Evolutionary conservation across 2,329 filamentous ascomycete genomes (phyloP).

Genomic region (Phialocephala sp.): DNA sequence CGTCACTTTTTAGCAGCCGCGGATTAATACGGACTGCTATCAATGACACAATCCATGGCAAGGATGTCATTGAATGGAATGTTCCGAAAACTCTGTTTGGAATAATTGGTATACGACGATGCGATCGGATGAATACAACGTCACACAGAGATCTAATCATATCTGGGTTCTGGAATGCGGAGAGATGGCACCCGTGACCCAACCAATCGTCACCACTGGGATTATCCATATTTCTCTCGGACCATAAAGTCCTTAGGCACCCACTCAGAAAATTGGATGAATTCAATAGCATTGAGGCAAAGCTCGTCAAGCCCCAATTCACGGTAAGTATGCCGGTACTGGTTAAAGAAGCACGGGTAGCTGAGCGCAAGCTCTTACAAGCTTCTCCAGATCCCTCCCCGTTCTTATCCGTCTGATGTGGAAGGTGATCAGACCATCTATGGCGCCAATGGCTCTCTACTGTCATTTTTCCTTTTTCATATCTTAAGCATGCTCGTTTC

Average conservation of each 20-base stretch:
- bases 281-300: conserved; percentile 8
- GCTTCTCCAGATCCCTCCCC: not conserved
- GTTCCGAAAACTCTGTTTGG: conserved; percentile 8
- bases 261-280: not conserved
- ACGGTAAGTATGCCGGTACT: conserved; percentile 3
- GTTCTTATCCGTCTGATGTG: conserved; percentile 9
- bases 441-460: not conserved
- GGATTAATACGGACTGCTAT: not conserved
- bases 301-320: not conserved
- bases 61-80: conserved; percentile 1
- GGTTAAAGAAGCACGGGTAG: not conserved
- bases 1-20: not conserved
- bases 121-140: conserved; percentile 2
- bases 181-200: conserved; percentile 4
- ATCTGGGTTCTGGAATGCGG: not conserved
- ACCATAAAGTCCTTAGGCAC: not conserved
- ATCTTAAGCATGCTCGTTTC: conserved; percentile 4
- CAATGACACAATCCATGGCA: not conserved
- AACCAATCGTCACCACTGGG: not conserved
- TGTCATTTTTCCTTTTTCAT: not conserved
- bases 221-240: conserved; percentile 9
- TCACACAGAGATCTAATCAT: conserved; percentile 6
- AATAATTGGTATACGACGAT: not conserved
- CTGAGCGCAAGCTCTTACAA: not conserved
- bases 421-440: not conserved